A percentile compares a stretch with the other conserved stretches of the same genome.
phyloP scores from a whole-genome alignment of 805 yeast genomes.

The Saccharomycopsis sp. region DNA sequence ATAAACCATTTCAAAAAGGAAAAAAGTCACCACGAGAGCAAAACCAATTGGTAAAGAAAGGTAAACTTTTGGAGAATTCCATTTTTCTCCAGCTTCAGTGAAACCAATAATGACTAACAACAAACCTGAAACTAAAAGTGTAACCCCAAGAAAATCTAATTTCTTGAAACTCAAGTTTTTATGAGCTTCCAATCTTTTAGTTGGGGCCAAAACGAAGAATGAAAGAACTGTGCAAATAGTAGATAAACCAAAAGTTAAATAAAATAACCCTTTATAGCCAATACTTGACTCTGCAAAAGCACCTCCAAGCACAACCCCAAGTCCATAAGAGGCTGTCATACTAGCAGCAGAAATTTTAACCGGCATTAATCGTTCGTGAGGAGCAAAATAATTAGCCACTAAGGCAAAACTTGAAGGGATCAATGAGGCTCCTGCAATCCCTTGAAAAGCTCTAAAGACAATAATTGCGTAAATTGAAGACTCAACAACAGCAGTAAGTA shows the following conservation, averaged over 20 bases:
- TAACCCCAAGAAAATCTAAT: slow-evolving; percentile 29
- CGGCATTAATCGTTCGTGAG: slow-evolving; percentile 22
- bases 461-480: slow-evolving; percentile 27
- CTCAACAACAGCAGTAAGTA: slow-evolving; percentile 29
- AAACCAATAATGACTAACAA: slow-evolving; percentile 19
- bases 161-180: slow-evolving; percentile 20
- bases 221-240: slow-evolving; percentile 28
- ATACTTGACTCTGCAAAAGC: slow-evolving; percentile 28
- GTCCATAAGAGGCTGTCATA: slow-evolving; percentile 22
- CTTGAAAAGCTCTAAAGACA: slow-evolving; percentile 38
- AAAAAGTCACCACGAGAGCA: slow-evolving; percentile 39
- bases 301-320: slow-evolving; percentile 35
- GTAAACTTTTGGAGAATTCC: slow-evolving; percentile 17
- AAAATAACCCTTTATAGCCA: slow-evolving; percentile 33
- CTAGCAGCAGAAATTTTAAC: slow-evolving; percentile 28
- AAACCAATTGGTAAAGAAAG: slow-evolving; percentile 51
- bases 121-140: slow-evolving; percentile 32
- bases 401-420: slow-evolving; percentile 30
- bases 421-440: slow-evolving; percentile 32
- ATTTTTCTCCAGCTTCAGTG: slow-evolving; percentile 10
- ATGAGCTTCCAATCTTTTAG: slow-evolving; percentile 21
- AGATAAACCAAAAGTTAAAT: slow-evolving; percentile 29
- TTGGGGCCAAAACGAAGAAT: slow-evolving; percentile 24
- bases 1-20: slow-evolving; percentile 10
- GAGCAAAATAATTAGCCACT: slow-evolving; percentile 24